A percentile compares a stretch with the other conserved stretches of the same genome.
These are phyloP conservation scores for Neofusicoccum kwambonambiense DNA, from an alignment of 2,329 filamentous ascomycete species.

Conservation along the genomic window DNA sequence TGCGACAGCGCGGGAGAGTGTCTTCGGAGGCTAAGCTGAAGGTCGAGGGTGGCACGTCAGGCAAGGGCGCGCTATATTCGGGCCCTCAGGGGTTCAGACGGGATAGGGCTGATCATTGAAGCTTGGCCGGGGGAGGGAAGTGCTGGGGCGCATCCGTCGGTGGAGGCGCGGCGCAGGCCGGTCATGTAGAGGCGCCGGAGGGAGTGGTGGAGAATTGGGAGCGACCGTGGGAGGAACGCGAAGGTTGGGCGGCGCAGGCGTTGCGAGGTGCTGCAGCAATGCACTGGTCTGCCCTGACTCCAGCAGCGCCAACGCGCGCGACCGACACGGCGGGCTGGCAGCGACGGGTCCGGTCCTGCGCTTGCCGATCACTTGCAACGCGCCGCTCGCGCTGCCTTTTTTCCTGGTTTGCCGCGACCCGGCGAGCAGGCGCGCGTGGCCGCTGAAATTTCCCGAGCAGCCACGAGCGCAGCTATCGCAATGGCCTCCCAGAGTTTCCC, in stretches of 20 bases:
- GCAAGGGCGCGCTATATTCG: conserved; percentile 17
- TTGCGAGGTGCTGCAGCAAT: conserved; percentile 10
- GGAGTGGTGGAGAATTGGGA: not conserved
- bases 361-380: conserved; percentile 2
- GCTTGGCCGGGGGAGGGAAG: not conserved
- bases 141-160: conserved; percentile 8
- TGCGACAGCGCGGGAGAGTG: conserved; percentile 20
- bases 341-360: conserved; percentile 5
- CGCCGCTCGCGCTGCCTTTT: not conserved
- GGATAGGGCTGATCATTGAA: conserved; percentile 19
- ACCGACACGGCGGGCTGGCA: conserved; percentile 5
- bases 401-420: not conserved
- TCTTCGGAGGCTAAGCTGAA: not conserved
- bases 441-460: conserved; percentile 6
- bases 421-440: not conserved
- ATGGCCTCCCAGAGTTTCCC: not conserved
- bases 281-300: conserved; percentile 9
- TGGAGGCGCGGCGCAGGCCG: not conserved
- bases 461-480: not conserved
- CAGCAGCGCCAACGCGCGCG: not conserved
- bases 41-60: conserved; percentile 16
- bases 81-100: conserved; percentile 20
- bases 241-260: conserved; percentile 14
- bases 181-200: not conserved
- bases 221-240: not conserved